phyloP scores from a whole-genome alignment of 1,284 basidiomycete genomes.

The Bondarzewia mesenterica region DNA sequence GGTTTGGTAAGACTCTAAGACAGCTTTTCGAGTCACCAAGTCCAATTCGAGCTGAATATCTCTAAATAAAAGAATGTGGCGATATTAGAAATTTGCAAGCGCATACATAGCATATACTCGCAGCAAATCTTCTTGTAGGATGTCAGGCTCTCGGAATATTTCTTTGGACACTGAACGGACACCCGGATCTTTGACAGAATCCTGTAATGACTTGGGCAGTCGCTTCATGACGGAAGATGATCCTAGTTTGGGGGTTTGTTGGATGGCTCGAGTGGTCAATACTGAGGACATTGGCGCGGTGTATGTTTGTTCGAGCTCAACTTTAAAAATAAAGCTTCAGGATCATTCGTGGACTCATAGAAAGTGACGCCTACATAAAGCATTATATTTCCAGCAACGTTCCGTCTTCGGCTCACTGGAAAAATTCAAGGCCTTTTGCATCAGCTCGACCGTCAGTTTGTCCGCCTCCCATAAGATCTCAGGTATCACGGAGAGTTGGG shows the following conservation, averaged over 20 bases:
- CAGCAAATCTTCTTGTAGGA: background rate
- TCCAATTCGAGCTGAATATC: background rate
- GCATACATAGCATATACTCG: background rate
- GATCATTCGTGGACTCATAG: background rate
- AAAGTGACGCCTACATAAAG: background rate
- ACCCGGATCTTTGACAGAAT: background rate
- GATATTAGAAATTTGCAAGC: background rate
- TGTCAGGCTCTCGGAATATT: background rate
- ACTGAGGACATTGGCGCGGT: background rate
- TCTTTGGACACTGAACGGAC: background rate
- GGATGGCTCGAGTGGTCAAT: background rate
- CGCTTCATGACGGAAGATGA: background rate
- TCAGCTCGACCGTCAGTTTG: background rate
- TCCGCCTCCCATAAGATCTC: no score
- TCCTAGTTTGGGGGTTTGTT: background rate
- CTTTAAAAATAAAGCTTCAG: background rate
- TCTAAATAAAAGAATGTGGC: background rate
- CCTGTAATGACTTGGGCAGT: background rate
- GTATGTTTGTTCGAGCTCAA: background rate
- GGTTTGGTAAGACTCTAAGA: background rate
- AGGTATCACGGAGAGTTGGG: no score
- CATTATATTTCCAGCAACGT: background rate
- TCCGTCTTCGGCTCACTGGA: background rate
- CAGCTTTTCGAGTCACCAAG: background rate
- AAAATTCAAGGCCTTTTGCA: background rate